Percentiles rank a stretch among this genome's conserved stretches.
These are phyloP conservation scores for Botrytis medusae DNA, from an alignment of 2,329 filamentous ascomycete species.

Conservation along the genomic window DNA sequence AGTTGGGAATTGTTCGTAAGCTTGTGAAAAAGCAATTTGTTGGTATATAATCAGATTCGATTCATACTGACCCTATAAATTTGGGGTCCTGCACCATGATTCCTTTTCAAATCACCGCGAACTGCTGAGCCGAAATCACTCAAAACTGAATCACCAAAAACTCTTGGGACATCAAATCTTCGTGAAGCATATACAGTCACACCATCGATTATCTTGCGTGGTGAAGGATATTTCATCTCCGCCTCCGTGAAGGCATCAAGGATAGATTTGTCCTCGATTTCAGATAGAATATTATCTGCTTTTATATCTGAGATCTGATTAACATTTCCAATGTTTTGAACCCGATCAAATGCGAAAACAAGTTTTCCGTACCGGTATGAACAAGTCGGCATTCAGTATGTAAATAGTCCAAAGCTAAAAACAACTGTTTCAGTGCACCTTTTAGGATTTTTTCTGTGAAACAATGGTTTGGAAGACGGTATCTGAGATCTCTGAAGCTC, in stretches of 20 bases:
- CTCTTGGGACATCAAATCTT: constrained; percentile 41
- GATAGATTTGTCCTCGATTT: constrained; percentile 41
- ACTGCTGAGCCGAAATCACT: constrained; percentile 53
- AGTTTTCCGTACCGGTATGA: constrained; percentile 67
- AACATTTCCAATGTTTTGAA: not conserved
- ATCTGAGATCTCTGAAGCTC: constrained; percentile 40
- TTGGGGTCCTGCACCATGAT: constrained; percentile 43
- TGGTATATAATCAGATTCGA: not conserved
- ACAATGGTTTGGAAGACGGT: constrained; percentile 25
- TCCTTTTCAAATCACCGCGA: constrained; percentile 40
- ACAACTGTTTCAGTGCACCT: constrained; percentile 95
- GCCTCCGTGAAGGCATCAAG: constrained; percentile 43
- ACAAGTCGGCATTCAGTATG: constrained; percentile 97
- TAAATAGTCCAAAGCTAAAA: constrained; percentile 90
- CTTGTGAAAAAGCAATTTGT: not conserved
- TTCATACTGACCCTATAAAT: constrained; percentile 36
- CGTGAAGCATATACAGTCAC: constrained; percentile 47
- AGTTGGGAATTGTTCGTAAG: not conserved
- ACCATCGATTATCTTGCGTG: constrained; percentile 45
- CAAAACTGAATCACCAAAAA: constrained; percentile 41
- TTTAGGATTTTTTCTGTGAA: constrained; percentile 62
- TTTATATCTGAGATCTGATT: constrained; percentile 44
- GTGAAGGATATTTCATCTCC: constrained; percentile 43
- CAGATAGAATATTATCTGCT: constrained; percentile 48
- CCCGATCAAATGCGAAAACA: not conserved